A percentile compares a stretch with the other conserved stretches of the same genome.
These are phyloP conservation scores for Tuber aestivum DNA, from an alignment of 495 filamentous ascomycete genomes.

Conservation along the genomic window DNA sequence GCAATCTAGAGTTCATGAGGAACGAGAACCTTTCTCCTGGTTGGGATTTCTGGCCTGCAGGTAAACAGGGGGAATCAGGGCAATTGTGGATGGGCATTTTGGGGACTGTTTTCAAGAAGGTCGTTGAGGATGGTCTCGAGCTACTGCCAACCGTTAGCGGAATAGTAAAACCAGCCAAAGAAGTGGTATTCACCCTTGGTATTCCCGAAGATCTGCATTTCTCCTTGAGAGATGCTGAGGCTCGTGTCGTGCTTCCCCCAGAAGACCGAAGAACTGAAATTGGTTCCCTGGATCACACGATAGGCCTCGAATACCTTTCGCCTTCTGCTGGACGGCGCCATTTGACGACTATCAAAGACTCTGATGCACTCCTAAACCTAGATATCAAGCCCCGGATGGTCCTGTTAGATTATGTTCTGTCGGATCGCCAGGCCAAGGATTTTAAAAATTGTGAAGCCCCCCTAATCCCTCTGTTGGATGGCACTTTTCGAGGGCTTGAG, in stretches of 20 bases:
- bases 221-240: slow-evolving; percentile 19
- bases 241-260: slow-evolving; percentile 25
- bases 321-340: slow-evolving; percentile 14
- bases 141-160: slow-evolving; percentile 30
- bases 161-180: slow-evolving; percentile 6
- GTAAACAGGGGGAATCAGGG: slow-evolving; percentile 22
- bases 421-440: slow-evolving; percentile 19
- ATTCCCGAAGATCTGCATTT: slow-evolving; percentile 15
- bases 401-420: slow-evolving; percentile 36
- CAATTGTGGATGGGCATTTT: slow-evolving; percentile 32
- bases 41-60: slow-evolving; percentile 37
- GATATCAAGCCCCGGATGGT: slow-evolving; percentile 1
- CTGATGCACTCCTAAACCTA: neutral
- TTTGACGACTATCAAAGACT: slow-evolving; percentile 19
- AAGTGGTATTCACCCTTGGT: slow-evolving; percentile 19
- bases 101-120: slow-evolving; percentile 18
- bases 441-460: slow-evolving; percentile 27
- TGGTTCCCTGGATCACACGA: neutral
- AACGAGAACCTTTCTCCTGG: slow-evolving; percentile 8
- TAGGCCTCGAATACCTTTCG: slow-evolving; percentile 12
- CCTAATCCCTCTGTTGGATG: slow-evolving; percentile 24
- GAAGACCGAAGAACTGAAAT: slow-evolving; percentile 25
- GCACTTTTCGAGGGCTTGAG: slow-evolving; percentile 19
- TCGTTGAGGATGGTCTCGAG: slow-evolving; percentile 9
- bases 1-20: slow-evolving; percentile 27